Conservation (phyloP, 352 stramenopile genomes). For the Pythium utonaiense region DNA sequence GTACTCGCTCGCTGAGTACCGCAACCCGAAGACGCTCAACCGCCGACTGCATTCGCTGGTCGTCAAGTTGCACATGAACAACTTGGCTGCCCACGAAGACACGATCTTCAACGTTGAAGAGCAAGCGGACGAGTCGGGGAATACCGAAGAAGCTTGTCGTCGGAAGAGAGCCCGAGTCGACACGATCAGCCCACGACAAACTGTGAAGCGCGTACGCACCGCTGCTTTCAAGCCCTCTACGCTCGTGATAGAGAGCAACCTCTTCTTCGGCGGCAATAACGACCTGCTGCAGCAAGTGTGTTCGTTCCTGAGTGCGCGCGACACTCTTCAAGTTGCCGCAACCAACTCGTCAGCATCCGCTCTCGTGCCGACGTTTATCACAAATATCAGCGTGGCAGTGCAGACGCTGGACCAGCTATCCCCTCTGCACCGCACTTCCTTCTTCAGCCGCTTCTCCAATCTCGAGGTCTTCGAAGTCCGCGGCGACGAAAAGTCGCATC, state of each 20-base stretch:
- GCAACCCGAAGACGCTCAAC: constrained; percentile 32
- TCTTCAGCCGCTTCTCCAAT: constrained; percentile 28
- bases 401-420: constrained; percentile 16
- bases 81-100: constrained; percentile 25
- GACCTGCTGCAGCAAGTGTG: constrained; percentile 24
- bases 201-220: neutral
- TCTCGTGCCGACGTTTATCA: constrained; percentile 24
- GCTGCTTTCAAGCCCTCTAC: neutral
- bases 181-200: neutral
- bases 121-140: neutral
- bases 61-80: constrained; percentile 34
- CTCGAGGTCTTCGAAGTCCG: constrained; percentile 20
- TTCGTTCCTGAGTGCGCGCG: constrained; percentile 21
- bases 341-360: constrained; percentile 8
- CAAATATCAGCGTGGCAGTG: constrained; percentile 11
- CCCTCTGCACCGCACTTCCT: constrained; percentile 13
- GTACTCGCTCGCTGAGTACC: constrained; percentile 28
- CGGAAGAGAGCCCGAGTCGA: neutral
- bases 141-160: neutral
- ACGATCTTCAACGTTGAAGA: constrained; percentile 15
- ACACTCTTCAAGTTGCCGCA: constrained; percentile 14
- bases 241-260: constrained; percentile 1
- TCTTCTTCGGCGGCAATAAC: constrained; percentile 25
- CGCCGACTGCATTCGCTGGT: constrained; percentile 33
- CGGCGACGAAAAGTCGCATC: constrained; percentile 18